Base-by-base conservation (phyloP, 2,329 filamentous ascomycete species). In the Colletotrichum acutatum region DNA sequence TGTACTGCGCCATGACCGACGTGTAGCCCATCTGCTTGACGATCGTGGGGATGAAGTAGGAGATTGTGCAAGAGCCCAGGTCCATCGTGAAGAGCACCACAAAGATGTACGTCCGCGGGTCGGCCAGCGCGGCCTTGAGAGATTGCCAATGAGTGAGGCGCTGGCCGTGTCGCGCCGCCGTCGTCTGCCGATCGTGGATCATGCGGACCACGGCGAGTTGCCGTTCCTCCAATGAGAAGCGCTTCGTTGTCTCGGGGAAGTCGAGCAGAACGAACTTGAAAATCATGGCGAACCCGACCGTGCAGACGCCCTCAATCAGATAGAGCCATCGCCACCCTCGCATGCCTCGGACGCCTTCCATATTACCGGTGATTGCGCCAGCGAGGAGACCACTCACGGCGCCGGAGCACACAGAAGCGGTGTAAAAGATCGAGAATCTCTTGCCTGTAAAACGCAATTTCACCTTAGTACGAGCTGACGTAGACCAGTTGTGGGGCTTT, bases 21-120 rank as follows among this genome's bases (percentile, higher is more conserved):
- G 84, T 72, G 74, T 87, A 88, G n/a, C 86, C 86, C 5, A 89
- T 81, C 0, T 83, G 83, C 28, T 82, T 78, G 32, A 87, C 84
- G 14, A 89, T 83, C 0, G 86, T 87, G 0, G 86, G 87, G 72
- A 87, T 87, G 76, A 88, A 89, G 79, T 89, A 89, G 8, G 85
- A 86, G 30, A 68, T 72, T 26, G 64, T 68, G 28, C 84, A 85
- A 1, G 85, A 85, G 1, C 87, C 85, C 11, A 80, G 71, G 58
- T 80, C 75, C 6, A 86, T 83, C 81, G 88, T 86, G 76, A 86
- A 88, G 2, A 86, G 83, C 0, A 87, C 68, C 24, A 86, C 82
- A 67, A 89, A 84, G 2, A 84, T 76, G 74, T 85, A 88, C 0
- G 86, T 86, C 46, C 86, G 80, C 78, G 84, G 85, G 72, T 88